Base-by-base conservation (phyloP, 2,329 filamentous ascomycete genomes). In the Aureobasidium namibiae region DNA sequence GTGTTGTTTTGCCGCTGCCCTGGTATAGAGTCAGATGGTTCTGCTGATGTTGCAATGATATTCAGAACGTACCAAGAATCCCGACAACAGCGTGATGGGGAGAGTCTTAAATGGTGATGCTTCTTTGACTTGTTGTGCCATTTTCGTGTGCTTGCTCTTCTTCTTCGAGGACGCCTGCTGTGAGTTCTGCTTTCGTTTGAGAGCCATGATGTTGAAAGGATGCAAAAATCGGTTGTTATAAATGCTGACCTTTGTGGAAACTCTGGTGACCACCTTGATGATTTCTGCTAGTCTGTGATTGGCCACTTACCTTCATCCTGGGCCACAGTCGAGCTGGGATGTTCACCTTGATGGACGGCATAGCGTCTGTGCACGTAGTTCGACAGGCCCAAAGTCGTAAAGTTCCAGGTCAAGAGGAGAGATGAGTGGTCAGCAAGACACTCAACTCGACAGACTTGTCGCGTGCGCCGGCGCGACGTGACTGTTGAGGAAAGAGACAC, bases 1-100 rank as follows among this genome's bases (percentile, higher is more conserved):
- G 76, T 0, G 87, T 89, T 0, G 86, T 89, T 68, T 89, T 89
- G 1, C 87, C 87, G 46, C 84, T 82, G 11, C 86, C 85, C 83
- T 85, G 60, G 14, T 13, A n/a, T 4, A 5, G 0, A 16, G 60
- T 53, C 9, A 61, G 52, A 18, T 13, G 29, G n/a, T 45, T 9
- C 23, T 18, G 18, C 8, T 34, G n/a, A 7, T 23, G 13, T 2
- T 14, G 16, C 11, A 14, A 21, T 18, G 29, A n/a, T 9, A 13
- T 3, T 3, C 53, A n/a, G 9, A 42, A 54, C 68, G 60, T 71
- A 81, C 80, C 63, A 85, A 65, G 53, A 86, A 85, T 0, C 82
- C 82, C 1, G 82, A 85, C 0, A 85, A 73, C 0, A 85, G 74
- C 0, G 82, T 85, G 2, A 86, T 82, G 4, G 82, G 83, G 5